Evolutionary conservation across 495 filamentous ascomycete genomes (phyloP), one percentile per base, ranked within the genome.

Genomic region (Neurospora sp.): DNA sequence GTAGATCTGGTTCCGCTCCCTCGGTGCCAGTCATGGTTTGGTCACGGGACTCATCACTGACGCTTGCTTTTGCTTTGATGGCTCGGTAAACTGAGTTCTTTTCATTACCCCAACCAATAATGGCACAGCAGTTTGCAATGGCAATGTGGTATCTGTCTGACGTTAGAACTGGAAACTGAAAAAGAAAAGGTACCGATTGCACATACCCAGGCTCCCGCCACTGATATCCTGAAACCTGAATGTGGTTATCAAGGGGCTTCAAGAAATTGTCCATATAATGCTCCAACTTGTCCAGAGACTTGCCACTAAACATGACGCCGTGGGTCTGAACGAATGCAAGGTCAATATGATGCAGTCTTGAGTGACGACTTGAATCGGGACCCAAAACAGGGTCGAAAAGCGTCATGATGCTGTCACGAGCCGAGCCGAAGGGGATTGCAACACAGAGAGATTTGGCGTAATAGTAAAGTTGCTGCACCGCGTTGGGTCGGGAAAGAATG

Each of bases 401-500:
- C 1, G 91, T 91, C 77, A 88, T 81, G 72, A 95, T 89, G 71
- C 90, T 93, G 71, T 93, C 91, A 11, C 88, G 84, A 11, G 93
- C 89, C 23, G 87, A 88, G 5, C 74, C 75, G 74, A 92, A 93
- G 0, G 90, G 88, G 12, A 85, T 80, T 0, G 82, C 81, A 2
- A 87, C 85, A n/a, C 84, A 85, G 3, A 85, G 79, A 1, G 84
- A 83, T 70, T 86, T 86, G 8, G 79, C 75, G 71, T 96, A 97
- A 76, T 90, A 91, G 74, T 90, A 94, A 0, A 96, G 81, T 78
- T 96, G 93, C 75, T 91, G 90, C 0, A 93, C 76, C 3, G 88
- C 84, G 77, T 93, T 91, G 0, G 92, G 93, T 14, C 93, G 85
- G 12, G 93, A 91, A 18, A 96, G 82, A 18, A 96, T 93, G 0